Evolutionary conservation across 805 yeast species (phyloP), one percentile per base, ranked within the genome.

Genomic region (Saturnispora quitensis): DNA sequence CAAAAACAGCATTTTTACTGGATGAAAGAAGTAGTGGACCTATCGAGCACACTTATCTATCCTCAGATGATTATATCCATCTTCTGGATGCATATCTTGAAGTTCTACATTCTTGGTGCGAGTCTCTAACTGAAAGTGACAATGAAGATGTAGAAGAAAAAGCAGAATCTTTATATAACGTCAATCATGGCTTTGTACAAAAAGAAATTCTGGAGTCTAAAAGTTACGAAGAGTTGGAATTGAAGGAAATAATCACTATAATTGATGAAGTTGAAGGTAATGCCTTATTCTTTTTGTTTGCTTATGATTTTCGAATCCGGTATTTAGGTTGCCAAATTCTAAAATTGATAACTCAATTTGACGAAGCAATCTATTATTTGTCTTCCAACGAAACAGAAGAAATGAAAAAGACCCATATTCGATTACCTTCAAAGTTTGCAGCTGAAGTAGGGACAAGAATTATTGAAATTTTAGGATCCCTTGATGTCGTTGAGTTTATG

Each of bases 181-280:
- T 66, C 7, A 66, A 65, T 35, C 67, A 60, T 43, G 66, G 64
- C 1, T 65, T 64, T 56, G 67, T 62, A 7, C 68, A 66, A 47
- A 63, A 64, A 44, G 69, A 76, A 52, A 71, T 77, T 25, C 73
- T 70, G 47, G 73, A 73, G 54, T 66, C 70, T 35, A 70, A 70
- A 13, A 73, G 71, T 3, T 73, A 72, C 49, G 89, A 85, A 55
- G 86, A 82, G 52, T 65, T 86, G 36, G 91, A 86, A 61, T 73
- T 88, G 76, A 87, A 86, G 58, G 81, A 81, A 45, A 81, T 89
- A 17, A 81, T 88, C 55, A 85, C 96, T 0, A 84, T 86, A 0
- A 83, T 93, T 45, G 98, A 93, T 66, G 97, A 91, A 55, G 87
- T 91, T 9, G 99, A 93, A 67, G 97, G 99, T 0, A 88, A 90